A percentile compares a stretch with the other conserved stretches of the same genome.
These are phyloP conservation scores for Elasticomyces elasticus DNA, from an alignment of 495 filamentous ascomycete species.

Conservation along the genomic window DNA sequence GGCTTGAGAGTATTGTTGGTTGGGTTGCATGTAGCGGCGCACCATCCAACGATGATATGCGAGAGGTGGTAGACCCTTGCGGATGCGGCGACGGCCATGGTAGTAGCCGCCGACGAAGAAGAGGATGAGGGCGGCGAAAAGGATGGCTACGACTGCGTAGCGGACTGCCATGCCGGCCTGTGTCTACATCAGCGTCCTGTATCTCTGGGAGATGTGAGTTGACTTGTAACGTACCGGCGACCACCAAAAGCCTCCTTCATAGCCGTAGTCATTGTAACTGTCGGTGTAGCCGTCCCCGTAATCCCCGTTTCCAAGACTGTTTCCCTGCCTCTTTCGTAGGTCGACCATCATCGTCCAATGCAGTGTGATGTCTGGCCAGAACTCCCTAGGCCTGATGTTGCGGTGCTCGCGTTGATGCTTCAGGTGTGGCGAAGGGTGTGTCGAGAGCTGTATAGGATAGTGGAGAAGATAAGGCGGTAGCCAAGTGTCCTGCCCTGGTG, in stretches of 20 bases:
- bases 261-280: background rate
- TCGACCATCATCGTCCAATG: background rate
- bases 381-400: too few species aligned
- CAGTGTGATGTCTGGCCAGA: too few species aligned
- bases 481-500: background rate
- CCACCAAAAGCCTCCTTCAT: conserved; percentile 16
- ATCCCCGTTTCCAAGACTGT: background rate
- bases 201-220: background rate
- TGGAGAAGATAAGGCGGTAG: background rate
- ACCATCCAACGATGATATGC: conserved; percentile 54
- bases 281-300: background rate
- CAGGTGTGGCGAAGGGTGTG: background rate
- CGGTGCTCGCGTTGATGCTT: too few species aligned
- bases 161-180: conserved; percentile 55
- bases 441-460: background rate
- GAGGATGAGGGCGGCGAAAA: conserved; percentile 42
- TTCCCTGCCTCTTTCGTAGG: background rate
- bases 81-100: conserved; percentile 57
- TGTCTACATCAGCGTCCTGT: background rate
- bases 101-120: conserved; percentile 47
- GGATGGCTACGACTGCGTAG: conserved; percentile 49
- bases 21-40: conserved; percentile 19
- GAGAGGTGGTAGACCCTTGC: conserved; percentile 49
- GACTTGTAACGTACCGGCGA: conserved; percentile 7
- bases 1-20: background rate